Evolutionary conservation across 768 basidiomycete species (phyloP).

Genomic region (Podaxis mareebaensis): DNA sequence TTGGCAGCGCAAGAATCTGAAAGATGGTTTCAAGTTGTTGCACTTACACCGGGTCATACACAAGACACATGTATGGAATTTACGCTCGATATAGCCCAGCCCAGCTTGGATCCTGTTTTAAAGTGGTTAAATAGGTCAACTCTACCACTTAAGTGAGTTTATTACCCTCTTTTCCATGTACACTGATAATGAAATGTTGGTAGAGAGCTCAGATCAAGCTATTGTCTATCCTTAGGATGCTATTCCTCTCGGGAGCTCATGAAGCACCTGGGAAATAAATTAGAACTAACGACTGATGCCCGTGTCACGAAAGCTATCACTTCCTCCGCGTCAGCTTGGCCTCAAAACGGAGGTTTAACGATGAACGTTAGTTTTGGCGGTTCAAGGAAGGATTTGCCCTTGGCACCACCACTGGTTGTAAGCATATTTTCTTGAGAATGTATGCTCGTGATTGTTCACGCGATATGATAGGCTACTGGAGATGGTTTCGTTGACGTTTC

Average conservation of each 20-base stretch:
- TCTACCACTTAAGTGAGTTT: constrained; percentile 29
- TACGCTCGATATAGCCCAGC: constrained; percentile 26
- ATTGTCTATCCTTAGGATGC: constrained; percentile 49
- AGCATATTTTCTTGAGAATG: constrained; percentile 9
- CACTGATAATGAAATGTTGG: background rate
- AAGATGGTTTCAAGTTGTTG: constrained; percentile 18
- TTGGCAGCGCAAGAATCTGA: constrained; percentile 22
- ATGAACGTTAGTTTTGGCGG: constrained; percentile 36
- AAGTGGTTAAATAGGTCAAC: constrained; percentile 37
- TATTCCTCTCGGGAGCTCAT: constrained; percentile 33
- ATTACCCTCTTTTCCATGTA: constrained; percentile 1
- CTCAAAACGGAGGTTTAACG: constrained; percentile 32
- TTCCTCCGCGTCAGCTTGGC: constrained; percentile 43
- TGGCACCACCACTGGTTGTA: constrained; percentile 45
- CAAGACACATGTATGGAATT: constrained; percentile 20
- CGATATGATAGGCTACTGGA: constrained; percentile 38
- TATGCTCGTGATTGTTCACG: background rate
- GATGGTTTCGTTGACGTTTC: constrained; percentile 56
- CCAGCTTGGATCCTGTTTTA: constrained; percentile 26
- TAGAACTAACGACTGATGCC: constrained; percentile 21
- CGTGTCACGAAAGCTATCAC: constrained; percentile 17
- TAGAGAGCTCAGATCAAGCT: constrained; percentile 34
- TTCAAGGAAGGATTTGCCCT: constrained; percentile 30
- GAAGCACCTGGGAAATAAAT: constrained; percentile 17
- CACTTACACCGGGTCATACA: constrained; percentile 17